Percentiles rank a stretch among this genome's conserved stretches.
Evolutionary conservation across 192 early-diverging fungal genomes (phyloP).

Genomic region (Backusella tuberculispora): DNA sequence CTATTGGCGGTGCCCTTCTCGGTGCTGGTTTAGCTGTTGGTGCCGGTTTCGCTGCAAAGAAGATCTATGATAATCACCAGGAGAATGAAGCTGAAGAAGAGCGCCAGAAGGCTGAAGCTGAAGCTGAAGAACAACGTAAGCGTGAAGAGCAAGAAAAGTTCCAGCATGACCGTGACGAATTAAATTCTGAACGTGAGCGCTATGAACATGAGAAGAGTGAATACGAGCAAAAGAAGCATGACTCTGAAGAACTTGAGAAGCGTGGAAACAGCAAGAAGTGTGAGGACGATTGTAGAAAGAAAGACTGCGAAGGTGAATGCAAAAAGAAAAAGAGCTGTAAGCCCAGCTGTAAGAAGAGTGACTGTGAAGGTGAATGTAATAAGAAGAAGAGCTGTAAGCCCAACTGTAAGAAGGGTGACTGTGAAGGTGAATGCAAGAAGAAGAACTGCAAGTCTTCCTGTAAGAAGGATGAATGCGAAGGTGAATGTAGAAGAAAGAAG

Average conservation of each 20-base stretch:
- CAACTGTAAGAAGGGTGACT: background rate
- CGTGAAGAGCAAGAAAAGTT: constrained; percentile 23
- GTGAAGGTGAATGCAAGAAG: constrained; percentile 15
- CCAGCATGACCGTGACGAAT: constrained; percentile 25
- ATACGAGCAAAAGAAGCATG: background rate
- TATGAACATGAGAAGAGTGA: background rate
- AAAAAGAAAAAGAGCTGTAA: background rate
- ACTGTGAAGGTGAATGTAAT: constrained; percentile 3
- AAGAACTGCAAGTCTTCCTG: background rate
- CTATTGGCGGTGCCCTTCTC: constrained; percentile 43
- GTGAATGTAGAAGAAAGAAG: constrained; percentile 24
- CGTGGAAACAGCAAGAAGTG: background rate
- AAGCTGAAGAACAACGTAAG: constrained; percentile 31
- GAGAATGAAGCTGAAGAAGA: constrained; percentile 44
- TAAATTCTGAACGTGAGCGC: constrained; percentile 25
- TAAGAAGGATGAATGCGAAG: background rate
- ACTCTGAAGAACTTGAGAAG: background rate
- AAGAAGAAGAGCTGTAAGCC: background rate
- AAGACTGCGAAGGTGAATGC: background rate
- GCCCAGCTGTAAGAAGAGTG: background rate
- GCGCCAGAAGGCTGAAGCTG: constrained; percentile 25
- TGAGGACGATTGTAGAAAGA: background rate
- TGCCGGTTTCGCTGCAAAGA: constrained; percentile 49
- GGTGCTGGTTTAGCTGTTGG: constrained; percentile 50
- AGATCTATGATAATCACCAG: constrained; percentile 40